Evolutionary conservation across 768 basidiomycete species (phyloP), one percentile per base, ranked within the genome.

Genomic region (Phanerodontia chrysosporium): DNA sequence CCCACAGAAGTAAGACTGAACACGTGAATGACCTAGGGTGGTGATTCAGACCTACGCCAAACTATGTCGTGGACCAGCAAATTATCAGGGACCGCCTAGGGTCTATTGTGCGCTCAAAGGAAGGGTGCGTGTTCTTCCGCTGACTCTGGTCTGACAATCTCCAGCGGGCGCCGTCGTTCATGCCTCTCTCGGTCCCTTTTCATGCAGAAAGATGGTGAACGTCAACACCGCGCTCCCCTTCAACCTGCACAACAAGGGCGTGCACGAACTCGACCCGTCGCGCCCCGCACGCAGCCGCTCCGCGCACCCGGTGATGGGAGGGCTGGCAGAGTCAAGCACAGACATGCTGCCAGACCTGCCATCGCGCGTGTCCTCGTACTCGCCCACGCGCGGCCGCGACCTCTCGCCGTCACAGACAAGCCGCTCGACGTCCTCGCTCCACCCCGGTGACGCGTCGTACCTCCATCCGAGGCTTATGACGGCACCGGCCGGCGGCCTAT

Each of bases 161-260:
- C 32, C n/a, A n/a, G 35, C 9, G 9, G n/a, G 57, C 32, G 27
- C 13, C 45, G 58, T 59, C 29, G 29, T 56, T 52, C 46, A 56
- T 39, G 30, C 24, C 14, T 58, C 30, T 51, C 46, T 45, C 46
- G 10, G 36, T 55, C 39, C 7, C 6, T 30, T 14, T 25, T 25
- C 14, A 56, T 28, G 32, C 68, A 88, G 86, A 30, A 85, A 82
- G 78, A 87, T 88, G 86, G 85, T 88, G 62, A 86, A 87, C 57
- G 79, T 88, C 14, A 79, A 79, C 57, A 80, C 83, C 1, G 78
- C 76, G 24, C 74, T 82, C 27, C 86, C 86, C 0, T 87, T 88
- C 72, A 82, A 83, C 65, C 74, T 87, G 8, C 80, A 80, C 60
- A 80, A 81, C 67, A 72, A 73, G 29, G 55, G 51, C 9, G 58